Percentiles rank a stretch among this genome's conserved stretches.
Evolutionary conservation across 805 yeast species (phyloP).

Genomic region (Candida methanosorbosa): DNA sequence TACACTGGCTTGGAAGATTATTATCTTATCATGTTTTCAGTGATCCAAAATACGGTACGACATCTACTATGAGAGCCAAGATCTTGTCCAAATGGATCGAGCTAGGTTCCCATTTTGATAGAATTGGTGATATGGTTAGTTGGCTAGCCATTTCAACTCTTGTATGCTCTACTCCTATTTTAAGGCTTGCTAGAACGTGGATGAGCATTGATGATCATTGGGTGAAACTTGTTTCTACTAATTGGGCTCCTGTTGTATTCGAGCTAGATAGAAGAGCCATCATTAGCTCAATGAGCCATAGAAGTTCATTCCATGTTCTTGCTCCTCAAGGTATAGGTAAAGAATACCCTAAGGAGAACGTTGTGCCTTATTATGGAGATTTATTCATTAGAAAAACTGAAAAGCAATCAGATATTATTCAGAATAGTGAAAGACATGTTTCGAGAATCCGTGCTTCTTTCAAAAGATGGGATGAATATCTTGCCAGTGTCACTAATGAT

Average conservation of each 20-base stretch:
- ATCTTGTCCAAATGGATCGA: constrained; percentile 77
- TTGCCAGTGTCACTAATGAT: constrained; percentile 38
- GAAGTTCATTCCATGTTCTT: constrained; percentile 61
- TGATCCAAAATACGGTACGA: constrained; percentile 27
- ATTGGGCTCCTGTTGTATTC: constrained; percentile 90
- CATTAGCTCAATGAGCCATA: constrained; percentile 44
- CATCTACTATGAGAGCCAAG: constrained; percentile 45
- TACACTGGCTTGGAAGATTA: constrained; percentile 73
- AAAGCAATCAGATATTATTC: constrained; percentile 10
- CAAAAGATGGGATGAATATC: constrained; percentile 75
- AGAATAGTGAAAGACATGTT: constrained; percentile 47
- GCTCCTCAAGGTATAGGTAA: constrained; percentile 86
- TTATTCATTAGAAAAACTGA: constrained; percentile 43
- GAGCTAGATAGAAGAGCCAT: constrained; percentile 75
- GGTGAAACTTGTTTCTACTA: constrained; percentile 55
- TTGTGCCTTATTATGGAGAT: constrained; percentile 89
- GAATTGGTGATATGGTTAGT: constrained; percentile 84
- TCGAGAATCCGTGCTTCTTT: constrained; percentile 65
- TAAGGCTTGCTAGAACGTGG: constrained; percentile 74
- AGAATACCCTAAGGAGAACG: constrained; percentile 63
- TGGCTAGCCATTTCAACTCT: constrained; percentile 88
- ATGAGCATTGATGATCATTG: constrained; percentile 50
- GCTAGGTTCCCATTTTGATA: constrained; percentile 69
- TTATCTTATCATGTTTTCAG: constrained; percentile 61
- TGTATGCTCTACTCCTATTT: constrained; percentile 72